phyloP scores from a whole-genome alignment of 305 asterid species.

The Fraxinus angustifolia region DNA sequence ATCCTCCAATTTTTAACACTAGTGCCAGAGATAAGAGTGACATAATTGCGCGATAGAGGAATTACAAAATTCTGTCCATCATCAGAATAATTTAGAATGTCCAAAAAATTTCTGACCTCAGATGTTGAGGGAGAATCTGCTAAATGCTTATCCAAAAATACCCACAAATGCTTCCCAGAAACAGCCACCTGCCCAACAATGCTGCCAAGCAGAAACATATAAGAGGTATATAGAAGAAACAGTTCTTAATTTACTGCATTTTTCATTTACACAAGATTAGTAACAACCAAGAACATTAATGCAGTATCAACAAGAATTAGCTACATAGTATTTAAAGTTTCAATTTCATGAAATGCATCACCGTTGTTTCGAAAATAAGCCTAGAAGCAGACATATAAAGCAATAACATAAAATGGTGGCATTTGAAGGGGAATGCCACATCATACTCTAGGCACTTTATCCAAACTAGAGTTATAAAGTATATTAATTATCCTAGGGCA shows the following conservation, averaged over 20 bases:
- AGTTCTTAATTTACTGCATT: conserved; percentile 4
- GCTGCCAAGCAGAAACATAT: conserved; percentile 41
- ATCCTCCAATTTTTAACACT: conserved; percentile 15
- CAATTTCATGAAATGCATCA: neutral
- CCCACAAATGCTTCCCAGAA: conserved; percentile 90
- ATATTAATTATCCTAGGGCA: neutral
- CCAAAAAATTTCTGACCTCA: conserved; percentile 45
- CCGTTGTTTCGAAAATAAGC: neutral
- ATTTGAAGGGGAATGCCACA: neutral
- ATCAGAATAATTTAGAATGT: neutral
- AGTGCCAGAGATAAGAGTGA: conserved; percentile 8
- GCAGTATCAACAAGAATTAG: conserved; percentile 17
- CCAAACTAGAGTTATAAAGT: neutral
- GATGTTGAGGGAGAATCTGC: conserved; percentile 43
- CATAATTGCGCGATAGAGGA: conserved; percentile 4
- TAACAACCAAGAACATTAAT: conserved; percentile 7
- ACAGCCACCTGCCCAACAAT: conserved; percentile 85
- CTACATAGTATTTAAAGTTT: conserved; percentile 6
- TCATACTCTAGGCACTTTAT: neutral
- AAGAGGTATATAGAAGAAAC: neutral
- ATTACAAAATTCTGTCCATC: neutral
- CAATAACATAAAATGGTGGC: neutral
- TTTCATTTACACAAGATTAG: neutral
- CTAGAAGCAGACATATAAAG: conserved; percentile 21
- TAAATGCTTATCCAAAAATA: conserved; percentile 52